Evolutionary conservation across 2,329 filamentous ascomycete genomes (phyloP).

Genomic region (Cadophora gregata): DNA sequence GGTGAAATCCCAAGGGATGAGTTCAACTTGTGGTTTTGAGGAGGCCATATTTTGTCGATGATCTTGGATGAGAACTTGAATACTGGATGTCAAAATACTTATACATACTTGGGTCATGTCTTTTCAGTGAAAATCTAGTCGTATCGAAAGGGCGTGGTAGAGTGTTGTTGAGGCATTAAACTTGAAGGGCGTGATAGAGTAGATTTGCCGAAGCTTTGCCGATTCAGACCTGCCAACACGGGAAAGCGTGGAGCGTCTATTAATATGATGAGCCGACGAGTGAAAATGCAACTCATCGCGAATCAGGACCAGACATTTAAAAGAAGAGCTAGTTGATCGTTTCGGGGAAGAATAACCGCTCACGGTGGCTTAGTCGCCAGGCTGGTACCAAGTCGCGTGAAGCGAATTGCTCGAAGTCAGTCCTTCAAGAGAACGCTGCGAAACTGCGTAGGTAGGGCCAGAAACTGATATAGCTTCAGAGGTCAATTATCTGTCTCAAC

Average conservation of each 20-base stretch:
- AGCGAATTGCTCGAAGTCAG: no score
- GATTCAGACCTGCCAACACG: background rate
- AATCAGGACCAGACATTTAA: no score
- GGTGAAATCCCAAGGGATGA: constrained; percentile 53
- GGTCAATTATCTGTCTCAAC: no score
- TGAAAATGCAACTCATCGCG: no score
- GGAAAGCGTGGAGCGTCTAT: background rate
- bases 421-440: no score
- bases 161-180: background rate
- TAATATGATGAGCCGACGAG: background rate
- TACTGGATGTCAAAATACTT: background rate
- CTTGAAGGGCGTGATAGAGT: constrained; percentile 10
- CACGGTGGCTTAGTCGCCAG: no score
- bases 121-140: background rate
- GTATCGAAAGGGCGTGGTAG: background rate
- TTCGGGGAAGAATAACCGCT: no score
- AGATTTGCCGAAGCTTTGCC: constrained; percentile 14
- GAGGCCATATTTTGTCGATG: background rate
- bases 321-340: no score
- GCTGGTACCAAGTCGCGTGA: no score
- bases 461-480: no score
- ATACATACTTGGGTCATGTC: background rate
- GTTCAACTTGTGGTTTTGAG: constrained; percentile 39
- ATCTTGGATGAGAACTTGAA: background rate
- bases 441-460: no score